Evolutionary conservation across 2,329 filamentous ascomycete genomes (phyloP).

Genomic region (Pestalotiopsis sp.): DNA sequence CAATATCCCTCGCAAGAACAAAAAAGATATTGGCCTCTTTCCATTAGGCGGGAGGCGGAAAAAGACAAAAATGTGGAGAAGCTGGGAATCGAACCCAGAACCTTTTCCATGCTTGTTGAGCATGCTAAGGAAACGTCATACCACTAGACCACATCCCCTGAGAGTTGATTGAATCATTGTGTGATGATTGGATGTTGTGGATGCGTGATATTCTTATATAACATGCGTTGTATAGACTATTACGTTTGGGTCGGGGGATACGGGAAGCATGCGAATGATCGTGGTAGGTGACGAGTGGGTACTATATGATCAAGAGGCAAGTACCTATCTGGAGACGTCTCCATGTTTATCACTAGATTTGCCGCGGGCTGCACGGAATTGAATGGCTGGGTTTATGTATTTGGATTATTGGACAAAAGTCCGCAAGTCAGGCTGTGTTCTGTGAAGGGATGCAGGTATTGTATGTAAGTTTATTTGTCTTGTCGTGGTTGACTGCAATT

Average conservation of each 20-base stretch:
- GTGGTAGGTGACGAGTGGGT: slow-evolving; percentile 4
- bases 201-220: not conserved
- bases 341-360: not conserved
- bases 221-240: not conserved
- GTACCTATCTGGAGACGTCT: not conserved
- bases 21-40: not conserved
- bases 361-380: not conserved
- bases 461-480: too few relatives aligned
- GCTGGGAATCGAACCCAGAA: slow-evolving; percentile 19
- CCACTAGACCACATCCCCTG: slow-evolving; percentile 14
- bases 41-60: not conserved
- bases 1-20: not conserved
- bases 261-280: not conserved
- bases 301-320: not conserved
- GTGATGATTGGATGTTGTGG: not conserved
- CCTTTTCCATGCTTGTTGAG: slow-evolving; percentile 16
- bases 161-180: not conserved
- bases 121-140: slow-evolving; percentile 20
- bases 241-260: not conserved
- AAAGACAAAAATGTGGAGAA: slow-evolving; percentile 13
- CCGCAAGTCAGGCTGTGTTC: too few relatives aligned
- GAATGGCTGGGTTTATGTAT: too few relatives aligned
- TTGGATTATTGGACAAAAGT: too few relatives aligned
- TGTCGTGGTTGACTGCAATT: too few relatives aligned
- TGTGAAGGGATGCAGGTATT: too few relatives aligned